A percentile compares a stretch with the other conserved stretches of the same genome.
phyloP scores from a whole-genome alignment of 1,284 basidiomycete species.

The Pseudozyma sp. region DNA sequence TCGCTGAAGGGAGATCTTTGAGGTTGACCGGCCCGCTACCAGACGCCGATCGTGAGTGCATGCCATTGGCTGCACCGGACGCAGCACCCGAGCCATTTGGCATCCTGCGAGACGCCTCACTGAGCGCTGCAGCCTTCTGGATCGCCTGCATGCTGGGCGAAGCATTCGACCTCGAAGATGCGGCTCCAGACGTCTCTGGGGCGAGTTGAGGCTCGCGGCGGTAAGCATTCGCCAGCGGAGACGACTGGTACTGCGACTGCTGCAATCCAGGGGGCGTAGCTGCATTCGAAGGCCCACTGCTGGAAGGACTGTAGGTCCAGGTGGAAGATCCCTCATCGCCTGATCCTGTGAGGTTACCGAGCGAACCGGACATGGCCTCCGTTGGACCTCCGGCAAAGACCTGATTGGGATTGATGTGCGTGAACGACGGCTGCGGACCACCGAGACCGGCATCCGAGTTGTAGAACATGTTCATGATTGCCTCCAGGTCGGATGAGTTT shows the following conservation, averaged over 20 bases:
- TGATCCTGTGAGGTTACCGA: conserved; percentile 39
- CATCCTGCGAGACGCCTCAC: conserved; percentile 27
- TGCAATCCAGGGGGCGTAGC: conserved; percentile 47
- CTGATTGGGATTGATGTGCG: conserved; percentile 65
- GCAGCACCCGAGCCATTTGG: background rate
- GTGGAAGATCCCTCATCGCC: conserved; percentile 55
- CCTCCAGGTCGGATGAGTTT: conserved; percentile 49
- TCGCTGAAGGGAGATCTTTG: conserved; percentile 44
- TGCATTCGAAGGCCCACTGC: conserved; percentile 48
- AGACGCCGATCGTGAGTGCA: conserved; percentile 12
- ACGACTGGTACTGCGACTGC: conserved; percentile 50
- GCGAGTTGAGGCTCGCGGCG: conserved; percentile 36
- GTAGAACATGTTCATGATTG: conserved; percentile 66
- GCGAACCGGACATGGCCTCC: conserved; percentile 31
- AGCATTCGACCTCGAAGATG: conserved; percentile 33
- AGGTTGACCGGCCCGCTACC: conserved; percentile 33
- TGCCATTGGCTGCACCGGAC: conserved; percentile 17
- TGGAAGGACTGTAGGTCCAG: conserved; percentile 61
- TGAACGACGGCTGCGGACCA: conserved; percentile 48
- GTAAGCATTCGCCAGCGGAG: conserved; percentile 35
- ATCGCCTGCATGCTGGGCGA: conserved; percentile 43
- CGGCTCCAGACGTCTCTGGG: conserved; percentile 13
- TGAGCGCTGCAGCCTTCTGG: conserved; percentile 38
- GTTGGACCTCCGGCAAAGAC: conserved; percentile 46
- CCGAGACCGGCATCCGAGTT: conserved; percentile 53